Evolutionary conservation across 371 early-diverging fungal genomes (phyloP).

Genomic region (Smittium mucronatum): DNA sequence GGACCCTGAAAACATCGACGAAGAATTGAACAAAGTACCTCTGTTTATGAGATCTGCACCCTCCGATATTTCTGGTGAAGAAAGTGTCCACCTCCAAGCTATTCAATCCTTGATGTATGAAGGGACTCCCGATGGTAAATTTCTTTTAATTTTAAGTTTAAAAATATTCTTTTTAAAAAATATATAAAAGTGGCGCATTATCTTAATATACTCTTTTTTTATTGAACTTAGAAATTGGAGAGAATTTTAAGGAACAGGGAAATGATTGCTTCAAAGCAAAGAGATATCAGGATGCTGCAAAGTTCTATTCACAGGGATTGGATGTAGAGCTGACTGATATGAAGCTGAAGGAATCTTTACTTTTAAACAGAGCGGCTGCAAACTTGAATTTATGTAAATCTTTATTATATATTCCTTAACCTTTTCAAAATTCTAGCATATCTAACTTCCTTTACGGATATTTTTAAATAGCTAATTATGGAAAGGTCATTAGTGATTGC

Average conservation of each 20-base stretch:
- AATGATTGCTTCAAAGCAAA: constrained; percentile 79
- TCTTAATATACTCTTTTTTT: no score
- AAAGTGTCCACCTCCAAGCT: constrained; percentile 68
- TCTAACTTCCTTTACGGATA: constrained; percentile 5
- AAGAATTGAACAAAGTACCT: constrained; percentile 61
- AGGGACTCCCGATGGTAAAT: constrained; percentile 67
- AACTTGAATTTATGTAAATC: constrained; percentile 71
- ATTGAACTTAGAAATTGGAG: constrained; percentile 78
- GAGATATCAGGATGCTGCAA: constrained; percentile 61
- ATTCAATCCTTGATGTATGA: constrained; percentile 80
- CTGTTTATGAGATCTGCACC: constrained; percentile 81
- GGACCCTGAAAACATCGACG: constrained; percentile 33
- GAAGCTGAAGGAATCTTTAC: constrained; percentile 60
- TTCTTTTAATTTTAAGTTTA: constrained; percentile 34
- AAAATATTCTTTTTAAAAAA: neutral
- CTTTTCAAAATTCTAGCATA: neutral
- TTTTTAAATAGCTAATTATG: constrained; percentile 52
- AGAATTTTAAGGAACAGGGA: constrained; percentile 90
- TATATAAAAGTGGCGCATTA: no score
- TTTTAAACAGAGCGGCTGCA: constrained; percentile 83
- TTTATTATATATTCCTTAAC: neutral
- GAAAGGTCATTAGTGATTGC: constrained; percentile 78
- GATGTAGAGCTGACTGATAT: constrained; percentile 62
- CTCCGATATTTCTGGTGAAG: constrained; percentile 40
- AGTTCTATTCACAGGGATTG: constrained; percentile 77